Percentiles rank a stretch among this genome's conserved stretches.
Conservation (phyloP, 108 stramenopile species). For the Aurantiochytrium sp. region DNA sequence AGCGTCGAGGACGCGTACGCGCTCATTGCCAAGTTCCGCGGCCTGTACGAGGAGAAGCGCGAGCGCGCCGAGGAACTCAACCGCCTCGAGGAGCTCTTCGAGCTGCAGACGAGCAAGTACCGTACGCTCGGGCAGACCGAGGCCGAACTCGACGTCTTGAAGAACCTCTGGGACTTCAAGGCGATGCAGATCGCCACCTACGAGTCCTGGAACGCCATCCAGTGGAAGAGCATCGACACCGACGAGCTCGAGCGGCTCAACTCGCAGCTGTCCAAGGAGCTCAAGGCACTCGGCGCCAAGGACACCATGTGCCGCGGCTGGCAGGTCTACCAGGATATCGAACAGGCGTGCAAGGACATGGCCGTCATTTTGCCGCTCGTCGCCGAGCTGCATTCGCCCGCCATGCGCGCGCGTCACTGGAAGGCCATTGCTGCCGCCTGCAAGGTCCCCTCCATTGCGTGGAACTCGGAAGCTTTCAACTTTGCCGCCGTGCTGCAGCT, state of each 20-base stretch:
- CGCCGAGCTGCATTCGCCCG: conserved; percentile 69
- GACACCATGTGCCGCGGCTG: conserved; percentile 69
- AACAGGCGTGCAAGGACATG: conserved; percentile 76
- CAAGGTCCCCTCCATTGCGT: conserved; percentile 67
- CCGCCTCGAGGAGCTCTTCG: conserved; percentile 76
- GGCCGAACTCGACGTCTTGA: conserved; percentile 66
- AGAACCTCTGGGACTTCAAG: conserved; percentile 75
- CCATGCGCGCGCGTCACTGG: conserved; percentile 79
- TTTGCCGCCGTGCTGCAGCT: conserved; percentile 70
- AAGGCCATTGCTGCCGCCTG: conserved; percentile 68
- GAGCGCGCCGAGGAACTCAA: conserved; percentile 62
- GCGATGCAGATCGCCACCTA: conserved; percentile 56
- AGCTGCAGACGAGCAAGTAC: conserved; percentile 68
- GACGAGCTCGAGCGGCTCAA: conserved; percentile 72
- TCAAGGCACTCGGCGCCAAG: conserved; percentile 64
- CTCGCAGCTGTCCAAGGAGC: conserved; percentile 55
- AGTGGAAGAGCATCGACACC: conserved; percentile 69
- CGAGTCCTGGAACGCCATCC: conserved; percentile 56
- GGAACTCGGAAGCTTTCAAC: conserved; percentile 55
- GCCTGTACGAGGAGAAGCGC: conserved; percentile 56
- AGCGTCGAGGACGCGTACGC: conserved; percentile 62
- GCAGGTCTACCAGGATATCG: conserved; percentile 74
- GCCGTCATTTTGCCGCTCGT: conserved; percentile 70
- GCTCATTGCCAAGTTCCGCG: conserved; percentile 61
- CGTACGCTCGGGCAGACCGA: conserved; percentile 73